Evolutionary conservation across 2,329 filamentous ascomycete genomes (phyloP).

Genomic region (Domatiomyces catenatus): DNA sequence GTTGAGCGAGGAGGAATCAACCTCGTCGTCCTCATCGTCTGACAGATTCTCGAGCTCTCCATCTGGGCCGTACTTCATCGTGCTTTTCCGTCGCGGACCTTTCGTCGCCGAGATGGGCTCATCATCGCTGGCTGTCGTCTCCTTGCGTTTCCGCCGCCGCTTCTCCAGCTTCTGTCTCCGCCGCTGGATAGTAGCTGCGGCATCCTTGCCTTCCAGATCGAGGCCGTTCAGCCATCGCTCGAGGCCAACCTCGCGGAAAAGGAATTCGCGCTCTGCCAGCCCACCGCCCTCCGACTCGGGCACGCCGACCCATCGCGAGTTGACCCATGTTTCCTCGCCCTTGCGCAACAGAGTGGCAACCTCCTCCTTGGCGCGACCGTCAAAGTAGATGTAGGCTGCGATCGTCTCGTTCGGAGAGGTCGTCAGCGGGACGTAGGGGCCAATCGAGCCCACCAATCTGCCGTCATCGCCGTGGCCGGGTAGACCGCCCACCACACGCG

Average conservation of each 20-base stretch:
- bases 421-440: constrained; percentile 82
- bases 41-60: constrained; percentile 56
- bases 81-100: constrained; percentile 31
- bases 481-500: constrained; percentile 63
- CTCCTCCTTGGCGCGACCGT: constrained; percentile 87
- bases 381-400: constrained; percentile 97
- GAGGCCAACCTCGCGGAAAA: constrained; percentile 91
- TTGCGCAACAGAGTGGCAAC: constrained; percentile 83
- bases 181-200: constrained; percentile 53
- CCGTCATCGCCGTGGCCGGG: constrained; percentile 39
- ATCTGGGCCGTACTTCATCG: constrained; percentile 68
- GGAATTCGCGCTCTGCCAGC: constrained; percentile 85
- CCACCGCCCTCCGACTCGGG: constrained; percentile 83
- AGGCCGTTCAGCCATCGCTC: constrained; percentile 94
- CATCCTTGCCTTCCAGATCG: constrained; percentile 85
- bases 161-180: constrained; percentile 59
- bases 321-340: constrained; percentile 97
- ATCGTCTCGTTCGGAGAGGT: constrained; percentile 92
- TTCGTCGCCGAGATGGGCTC: constrained; percentile 19
- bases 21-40: constrained; percentile 41
- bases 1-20: constrained; percentile 35
- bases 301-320: constrained; percentile 92
- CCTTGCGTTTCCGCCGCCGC: constrained; percentile 61
- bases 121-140: constrained; percentile 31
- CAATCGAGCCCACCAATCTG: constrained; percentile 44